Percentiles rank a stretch among this genome's conserved stretches.
These are phyloP conservation scores for Hyparrhenia diplandra DNA, from an alignment of 176 grass and related monocot species.

Conservation along the genomic window DNA sequence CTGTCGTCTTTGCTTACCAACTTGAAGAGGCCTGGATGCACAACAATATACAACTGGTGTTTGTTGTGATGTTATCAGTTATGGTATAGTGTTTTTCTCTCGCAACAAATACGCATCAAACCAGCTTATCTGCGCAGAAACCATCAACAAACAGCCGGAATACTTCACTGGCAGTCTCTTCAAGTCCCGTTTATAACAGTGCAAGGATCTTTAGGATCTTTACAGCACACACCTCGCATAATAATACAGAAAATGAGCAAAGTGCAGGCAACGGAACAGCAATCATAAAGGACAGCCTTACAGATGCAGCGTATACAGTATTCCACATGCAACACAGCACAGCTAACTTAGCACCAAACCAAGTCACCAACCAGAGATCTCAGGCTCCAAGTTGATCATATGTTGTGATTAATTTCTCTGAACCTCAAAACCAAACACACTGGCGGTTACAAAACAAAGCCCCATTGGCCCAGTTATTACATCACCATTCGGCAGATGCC, in stretches of 20 bases:
- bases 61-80: no score
- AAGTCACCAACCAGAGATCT: not conserved
- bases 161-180: not conserved
- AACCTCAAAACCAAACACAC: not conserved
- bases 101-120: no score
- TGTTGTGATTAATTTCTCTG: not conserved
- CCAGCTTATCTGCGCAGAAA: no score
- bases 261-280: not conserved
- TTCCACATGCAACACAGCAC: constrained; percentile 1
- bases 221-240: not conserved
- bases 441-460: not conserved
- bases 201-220: not conserved
- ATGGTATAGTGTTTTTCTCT: no score
- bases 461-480: not conserved
- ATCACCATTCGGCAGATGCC: not conserved
- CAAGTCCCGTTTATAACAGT: not conserved
- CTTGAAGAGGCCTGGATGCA: not conserved
- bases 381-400: not conserved
- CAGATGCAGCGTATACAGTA: constrained; percentile 1
- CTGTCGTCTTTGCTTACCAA: not conserved
- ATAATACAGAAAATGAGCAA: not conserved
- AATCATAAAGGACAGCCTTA: not conserved
- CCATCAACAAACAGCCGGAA: no score
- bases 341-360: not conserved
- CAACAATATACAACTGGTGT: not conserved